A percentile compares a stretch with the other conserved stretches of the same genome.
These are phyloP conservation scores for Trichoderma gamsii DNA, from an alignment of 495 filamentous ascomycete genomes.

Conservation along the genomic window DNA sequence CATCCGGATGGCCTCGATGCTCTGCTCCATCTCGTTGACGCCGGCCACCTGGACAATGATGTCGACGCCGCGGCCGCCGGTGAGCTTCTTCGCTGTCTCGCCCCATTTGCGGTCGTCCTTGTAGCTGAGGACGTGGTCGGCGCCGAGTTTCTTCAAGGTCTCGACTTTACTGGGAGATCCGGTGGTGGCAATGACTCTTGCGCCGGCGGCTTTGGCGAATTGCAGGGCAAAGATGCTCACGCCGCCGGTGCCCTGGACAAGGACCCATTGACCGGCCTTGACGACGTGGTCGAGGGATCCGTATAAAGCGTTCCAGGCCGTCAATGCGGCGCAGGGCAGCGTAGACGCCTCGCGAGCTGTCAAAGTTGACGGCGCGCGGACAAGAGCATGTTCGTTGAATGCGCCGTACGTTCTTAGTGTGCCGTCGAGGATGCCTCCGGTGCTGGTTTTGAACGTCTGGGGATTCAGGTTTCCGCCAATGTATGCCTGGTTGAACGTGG, in stretches of 20 bases:
- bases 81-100: constrained; percentile 50
- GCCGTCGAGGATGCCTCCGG: constrained; percentile 24
- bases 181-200: constrained; percentile 38
- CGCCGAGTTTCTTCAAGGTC: constrained; percentile 37
- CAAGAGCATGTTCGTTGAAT: constrained; percentile 26
- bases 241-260: constrained; percentile 33
- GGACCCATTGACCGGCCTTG: constrained; percentile 25
- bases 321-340: constrained; percentile 26
- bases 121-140: constrained; percentile 54
- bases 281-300: constrained; percentile 20
- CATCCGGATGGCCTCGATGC: constrained; percentile 45
- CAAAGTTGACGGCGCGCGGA: constrained; percentile 22
- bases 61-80: constrained; percentile 49
- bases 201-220: constrained; percentile 34
- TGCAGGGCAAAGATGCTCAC: constrained; percentile 32
- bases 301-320: constrained; percentile 37
- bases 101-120: constrained; percentile 56
- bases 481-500: constrained; percentile 21
- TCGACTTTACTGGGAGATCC: constrained; percentile 29
- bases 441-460: constrained; percentile 15
- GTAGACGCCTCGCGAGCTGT: constrained; percentile 22
- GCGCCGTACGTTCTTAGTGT: constrained; percentile 20
- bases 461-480: constrained; percentile 20
- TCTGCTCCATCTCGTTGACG: constrained; percentile 46
- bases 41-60: constrained; percentile 56